Evolutionary conservation across 148 eudicot species (phyloP).

Genomic region (Rhododendron griersonianum): DNA sequence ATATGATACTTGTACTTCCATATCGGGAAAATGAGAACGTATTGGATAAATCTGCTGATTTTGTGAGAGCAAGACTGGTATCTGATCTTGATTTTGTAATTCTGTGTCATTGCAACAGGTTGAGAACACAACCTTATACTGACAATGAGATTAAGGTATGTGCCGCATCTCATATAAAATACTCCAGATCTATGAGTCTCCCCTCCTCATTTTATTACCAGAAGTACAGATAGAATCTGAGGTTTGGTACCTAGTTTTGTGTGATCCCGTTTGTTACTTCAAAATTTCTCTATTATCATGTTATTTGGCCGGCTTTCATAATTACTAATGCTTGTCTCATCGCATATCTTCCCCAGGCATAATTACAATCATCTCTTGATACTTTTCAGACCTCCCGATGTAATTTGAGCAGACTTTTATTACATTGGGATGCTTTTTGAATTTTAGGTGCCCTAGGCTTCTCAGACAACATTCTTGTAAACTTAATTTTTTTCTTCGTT

Average conservation of each 20-base stretch:
- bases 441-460: not conserved
- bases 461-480: not conserved
- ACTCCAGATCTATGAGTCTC: not conserved
- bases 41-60: not conserved
- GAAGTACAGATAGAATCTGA: not conserved
- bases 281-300: not conserved
- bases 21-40: not conserved
- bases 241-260: not conserved
- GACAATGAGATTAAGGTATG: constrained; percentile 94
- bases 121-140: constrained; percentile 69
- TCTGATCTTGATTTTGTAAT: constrained; percentile 14
- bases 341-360: not conserved
- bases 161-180: not conserved
- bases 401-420: too few relatives aligned
- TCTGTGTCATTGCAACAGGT: constrained; percentile 37
- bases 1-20: not conserved
- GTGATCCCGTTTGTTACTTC: not conserved
- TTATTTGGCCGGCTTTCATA: not conserved
- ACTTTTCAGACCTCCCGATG: not conserved
- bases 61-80: not conserved
- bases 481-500: too few relatives aligned
- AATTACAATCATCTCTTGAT: not conserved
- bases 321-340: not conserved
- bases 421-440: not conserved
- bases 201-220: not conserved